Evolutionary conservation across 2,329 filamentous ascomycete genomes (phyloP).

Genomic region (Zelopaecilomyces penicillatus): DNA sequence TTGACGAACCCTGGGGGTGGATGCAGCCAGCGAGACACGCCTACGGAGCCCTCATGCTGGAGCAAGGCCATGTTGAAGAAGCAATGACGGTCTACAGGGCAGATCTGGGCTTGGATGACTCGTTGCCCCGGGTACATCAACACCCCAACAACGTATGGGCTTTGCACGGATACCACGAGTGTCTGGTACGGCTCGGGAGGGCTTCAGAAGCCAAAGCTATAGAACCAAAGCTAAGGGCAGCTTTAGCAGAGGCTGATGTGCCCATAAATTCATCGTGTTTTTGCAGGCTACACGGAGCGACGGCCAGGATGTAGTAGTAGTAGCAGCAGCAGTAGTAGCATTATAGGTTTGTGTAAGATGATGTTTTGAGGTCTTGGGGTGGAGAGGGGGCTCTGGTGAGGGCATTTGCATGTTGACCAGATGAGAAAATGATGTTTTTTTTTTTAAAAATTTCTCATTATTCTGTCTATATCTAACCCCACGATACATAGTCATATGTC

Average conservation of each 20-base stretch:
- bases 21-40: slow-evolving; percentile 69
- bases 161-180: slow-evolving; percentile 65
- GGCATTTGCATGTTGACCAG: no score
- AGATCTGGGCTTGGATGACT: slow-evolving; percentile 52
- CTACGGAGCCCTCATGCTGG: slow-evolving; percentile 59
- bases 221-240: slow-evolving; percentile 38
- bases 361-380: not conserved
- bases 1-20: slow-evolving; percentile 72
- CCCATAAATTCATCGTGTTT: slow-evolving; percentile 32
- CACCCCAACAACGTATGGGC: slow-evolving; percentile 72
- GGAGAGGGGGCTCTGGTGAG: not conserved
- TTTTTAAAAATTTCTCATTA: no score
- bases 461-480: no score
- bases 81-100: slow-evolving; percentile 50
- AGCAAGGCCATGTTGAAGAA: slow-evolving; percentile 52
- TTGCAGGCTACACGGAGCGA: slow-evolving; percentile 12
- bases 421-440: no score
- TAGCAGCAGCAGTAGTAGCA: not conserved
- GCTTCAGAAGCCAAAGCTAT: slow-evolving; percentile 26
- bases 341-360: not conserved
- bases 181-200: slow-evolving; percentile 45
- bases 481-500: no score
- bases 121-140: slow-evolving; percentile 53
- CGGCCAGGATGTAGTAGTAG: slow-evolving; percentile 13
- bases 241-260: slow-evolving; percentile 52